Evolutionary conservation across 2,329 filamentous ascomycete genomes (phyloP), one percentile per base, ranked within the genome.

Genomic region (Colletotrichum limetticola): DNA sequence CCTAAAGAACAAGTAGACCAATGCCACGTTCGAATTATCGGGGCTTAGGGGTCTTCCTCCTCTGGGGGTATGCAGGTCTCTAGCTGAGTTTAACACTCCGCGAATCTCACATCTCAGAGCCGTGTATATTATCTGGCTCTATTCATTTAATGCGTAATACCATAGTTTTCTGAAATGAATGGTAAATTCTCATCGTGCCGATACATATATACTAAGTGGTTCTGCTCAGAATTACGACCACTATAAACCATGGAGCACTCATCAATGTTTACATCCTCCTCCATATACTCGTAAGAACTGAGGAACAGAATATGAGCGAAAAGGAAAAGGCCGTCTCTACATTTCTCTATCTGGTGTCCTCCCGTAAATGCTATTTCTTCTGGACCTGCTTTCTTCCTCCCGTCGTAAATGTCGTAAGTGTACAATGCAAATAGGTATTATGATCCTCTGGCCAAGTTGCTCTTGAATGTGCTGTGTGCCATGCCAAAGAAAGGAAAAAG

Each of bases 381-480:
- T 5, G 14, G 26, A 6, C 16, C 22, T 49, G n/a, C 24, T 42
- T 19, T n/a, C 24, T 46, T 49, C 60, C 55, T 24, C 24, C 11
- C 30, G 8, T 46, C 24, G 22, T 57, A 19, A 49, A 46, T 55
- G 37, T 57, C 52, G 24, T 42, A 57, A 46, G 9, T 28, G 28
- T 57, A 65, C 35, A 57, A 57, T 30, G 52, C 37, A 67, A 53
- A 67, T 61, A 61, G 65, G 65, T 60, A 57, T 46, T 46, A 56
- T 19, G 11, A 61, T 28, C 56, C 60, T 35, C 42, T 61, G 22
- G 42, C 42, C 30, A 37, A 46, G 32, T 60, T 60, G 56, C 35
- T 26, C 24, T 55, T 16, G 9, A 24, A 30, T 57, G 52, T 64
- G 46, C 52, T 30, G 52, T 57, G 32, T 55, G 32, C 62, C 62